Evolutionary conservation across 139 green algal species (phyloP).

Genomic region (Haematococcus lacustris): DNA sequence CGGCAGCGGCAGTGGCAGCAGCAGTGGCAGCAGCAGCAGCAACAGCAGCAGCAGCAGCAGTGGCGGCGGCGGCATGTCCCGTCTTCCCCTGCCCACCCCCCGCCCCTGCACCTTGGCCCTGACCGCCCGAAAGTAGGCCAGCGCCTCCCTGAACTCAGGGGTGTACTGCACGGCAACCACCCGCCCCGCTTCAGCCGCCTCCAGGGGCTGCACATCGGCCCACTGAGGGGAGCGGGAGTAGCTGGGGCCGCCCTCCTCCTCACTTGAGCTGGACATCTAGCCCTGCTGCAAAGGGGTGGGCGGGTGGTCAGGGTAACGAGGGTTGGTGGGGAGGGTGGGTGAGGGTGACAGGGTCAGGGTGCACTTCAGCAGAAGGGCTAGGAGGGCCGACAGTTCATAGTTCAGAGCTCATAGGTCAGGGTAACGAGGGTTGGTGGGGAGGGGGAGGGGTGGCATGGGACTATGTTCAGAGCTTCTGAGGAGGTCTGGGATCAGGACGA

Average conservation of each 20-base stretch:
- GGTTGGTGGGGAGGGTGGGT: no score
- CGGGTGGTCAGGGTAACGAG: not conserved
- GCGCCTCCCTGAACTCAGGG: constrained; percentile 36
- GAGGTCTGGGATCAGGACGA: not conserved
- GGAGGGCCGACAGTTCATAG: no score
- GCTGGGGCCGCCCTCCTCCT: not conserved
- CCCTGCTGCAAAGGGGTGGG: not conserved
- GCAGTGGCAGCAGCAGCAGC: not conserved
- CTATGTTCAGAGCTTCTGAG: not conserved
- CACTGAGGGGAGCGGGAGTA: constrained; percentile 33
- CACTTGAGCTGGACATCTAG: not conserved
- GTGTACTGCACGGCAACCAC: constrained; percentile 52
- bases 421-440: not conserved
- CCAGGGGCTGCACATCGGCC: constrained; percentile 38
- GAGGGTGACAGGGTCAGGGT: no score
- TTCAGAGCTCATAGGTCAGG: no score
- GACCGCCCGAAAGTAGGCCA: constrained; percentile 44
- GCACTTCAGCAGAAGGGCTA: no score
- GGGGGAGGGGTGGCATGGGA: not conserved
- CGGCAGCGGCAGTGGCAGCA: not conserved
- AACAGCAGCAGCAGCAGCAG: not conserved
- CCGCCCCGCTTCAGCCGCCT: not conserved
- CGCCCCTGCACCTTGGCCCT: constrained; percentile 7
- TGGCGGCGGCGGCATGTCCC: no score
- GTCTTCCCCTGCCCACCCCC: not conserved